Percentiles rank a stretch among this genome's conserved stretches.
Evolutionary conservation across 2,329 filamentous ascomycete genomes (phyloP).

Genomic region (Dothideomycetes sp.): DNA sequence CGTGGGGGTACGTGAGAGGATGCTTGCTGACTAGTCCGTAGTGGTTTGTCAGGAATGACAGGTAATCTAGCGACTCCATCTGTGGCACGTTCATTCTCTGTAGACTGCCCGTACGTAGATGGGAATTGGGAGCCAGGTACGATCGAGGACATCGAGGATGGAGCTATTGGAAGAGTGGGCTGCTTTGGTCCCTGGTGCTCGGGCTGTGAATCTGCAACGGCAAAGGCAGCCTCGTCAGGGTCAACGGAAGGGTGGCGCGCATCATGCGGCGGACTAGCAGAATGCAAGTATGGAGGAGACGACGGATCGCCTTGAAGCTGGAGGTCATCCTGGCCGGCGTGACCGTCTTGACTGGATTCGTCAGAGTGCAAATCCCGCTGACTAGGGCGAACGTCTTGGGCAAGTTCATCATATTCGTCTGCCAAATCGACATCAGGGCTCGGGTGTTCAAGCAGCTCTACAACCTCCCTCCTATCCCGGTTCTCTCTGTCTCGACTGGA

Average conservation of each 20-base stretch:
- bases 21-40: constrained; percentile 9
- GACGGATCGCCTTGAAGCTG: constrained; percentile 6
- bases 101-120: too few species aligned
- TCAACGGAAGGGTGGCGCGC: too few species aligned
- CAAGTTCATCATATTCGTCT: constrained; percentile 27
- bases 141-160: constrained; percentile 23
- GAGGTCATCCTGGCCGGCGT: neutral
- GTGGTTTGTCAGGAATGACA: constrained; percentile 13
- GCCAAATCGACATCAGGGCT: constrained; percentile 8
- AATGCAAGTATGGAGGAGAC: too few species aligned
- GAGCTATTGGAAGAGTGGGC: constrained; percentile 20
- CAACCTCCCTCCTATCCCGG: neutral
- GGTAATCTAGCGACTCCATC: constrained; percentile 9
- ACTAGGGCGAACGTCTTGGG: constrained; percentile 21
- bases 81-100: constrained; percentile 3
- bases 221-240: constrained; percentile 17
- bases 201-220: constrained; percentile 36
- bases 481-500: neutral
- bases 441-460: neutral
- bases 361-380: constrained; percentile 10
- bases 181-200: constrained; percentile 18
- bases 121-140: constrained; percentile 24
- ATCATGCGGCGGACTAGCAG: too few species aligned
- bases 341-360: neutral
- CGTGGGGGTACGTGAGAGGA: constrained; percentile 14